Conservation (phyloP, 1,284 basidiomycete genomes). For the Bondarzewia mesenterica region DNA sequence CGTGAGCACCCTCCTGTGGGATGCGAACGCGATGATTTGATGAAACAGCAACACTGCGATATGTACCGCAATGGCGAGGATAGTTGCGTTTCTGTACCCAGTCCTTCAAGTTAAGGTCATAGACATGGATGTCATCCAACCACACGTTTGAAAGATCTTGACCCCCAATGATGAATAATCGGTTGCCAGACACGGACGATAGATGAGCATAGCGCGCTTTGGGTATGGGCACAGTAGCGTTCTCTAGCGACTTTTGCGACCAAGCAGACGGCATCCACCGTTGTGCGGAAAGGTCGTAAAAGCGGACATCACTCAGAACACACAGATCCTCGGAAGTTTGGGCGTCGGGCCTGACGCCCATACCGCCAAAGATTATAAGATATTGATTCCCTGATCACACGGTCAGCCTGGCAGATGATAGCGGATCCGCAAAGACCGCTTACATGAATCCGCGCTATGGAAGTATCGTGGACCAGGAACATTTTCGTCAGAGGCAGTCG, state of each 20-base stretch:
- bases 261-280: conserved; percentile 60
- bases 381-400: conserved; percentile 67
- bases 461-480: conserved; percentile 80
- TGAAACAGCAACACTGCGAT: conserved; percentile 82
- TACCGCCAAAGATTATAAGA: conserved; percentile 87
- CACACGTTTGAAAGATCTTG: conserved; percentile 87
- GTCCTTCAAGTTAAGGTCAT: conserved; percentile 60
- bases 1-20: conserved; percentile 47
- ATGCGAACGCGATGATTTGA: conserved; percentile 58
- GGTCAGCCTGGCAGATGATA: conserved; percentile 4
- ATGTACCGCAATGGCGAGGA: conserved; percentile 86
- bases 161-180: conserved; percentile 90
- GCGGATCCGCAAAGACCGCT: conserved; percentile 23
- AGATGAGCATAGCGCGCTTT: conserved; percentile 88
- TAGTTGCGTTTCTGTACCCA: conserved; percentile 81
- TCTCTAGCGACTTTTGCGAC: conserved; percentile 16
- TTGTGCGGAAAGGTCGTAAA: conserved; percentile 67
- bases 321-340: conserved; percentile 62
- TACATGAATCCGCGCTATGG: conserved; percentile 84
- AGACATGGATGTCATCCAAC: conserved; percentile 88
- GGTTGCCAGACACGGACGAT: conserved; percentile 73
- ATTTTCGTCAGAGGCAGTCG: conserved; percentile 52
- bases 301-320: conserved; percentile 80
- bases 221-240: conserved; percentile 38
- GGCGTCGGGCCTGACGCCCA: conserved; percentile 71